phyloP scores from a whole-genome alignment of 108 stramenopile genomes.

The Skeletonema grethae region DNA sequence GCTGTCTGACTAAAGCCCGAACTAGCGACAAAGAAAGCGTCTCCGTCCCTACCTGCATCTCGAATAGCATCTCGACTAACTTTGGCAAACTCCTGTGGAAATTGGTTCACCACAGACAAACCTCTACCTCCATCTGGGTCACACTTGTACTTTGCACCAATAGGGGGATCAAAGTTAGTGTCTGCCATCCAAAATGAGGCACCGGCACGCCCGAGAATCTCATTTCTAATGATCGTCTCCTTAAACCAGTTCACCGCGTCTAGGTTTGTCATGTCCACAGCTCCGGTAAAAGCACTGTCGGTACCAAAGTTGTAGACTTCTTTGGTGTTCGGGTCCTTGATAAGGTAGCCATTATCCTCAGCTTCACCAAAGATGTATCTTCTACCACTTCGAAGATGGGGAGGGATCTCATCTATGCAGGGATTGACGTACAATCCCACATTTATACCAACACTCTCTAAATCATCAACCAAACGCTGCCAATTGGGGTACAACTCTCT shows the following conservation, averaged over 20 bases:
- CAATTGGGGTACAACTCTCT: conserved; percentile 48
- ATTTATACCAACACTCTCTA: conserved; percentile 34
- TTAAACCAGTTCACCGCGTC: conserved; percentile 46
- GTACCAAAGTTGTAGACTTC: not conserved
- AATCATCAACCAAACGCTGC: conserved; percentile 24
- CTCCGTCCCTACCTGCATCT: conserved; percentile 51
- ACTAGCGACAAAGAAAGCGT: conserved; percentile 47
- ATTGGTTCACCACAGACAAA: conserved; percentile 38
- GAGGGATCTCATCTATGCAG: conserved; percentile 49
- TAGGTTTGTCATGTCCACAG: conserved; percentile 44
- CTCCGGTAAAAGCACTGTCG: conserved; percentile 13
- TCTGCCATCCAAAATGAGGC: conserved; percentile 59
- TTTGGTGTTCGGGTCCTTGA: conserved; percentile 25
- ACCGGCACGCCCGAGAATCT: conserved; percentile 37
- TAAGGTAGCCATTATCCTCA: conserved; percentile 22
- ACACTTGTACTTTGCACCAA: conserved; percentile 27
- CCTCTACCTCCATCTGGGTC: conserved; percentile 15
- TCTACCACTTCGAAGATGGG: conserved; percentile 40
- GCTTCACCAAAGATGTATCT: conserved; percentile 51
- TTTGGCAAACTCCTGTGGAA: conserved; percentile 51
- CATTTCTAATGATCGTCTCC: conserved; percentile 22
- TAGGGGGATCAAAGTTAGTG: conserved; percentile 48
- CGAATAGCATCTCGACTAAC: conserved; percentile 49
- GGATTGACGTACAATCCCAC: conserved; percentile 56
- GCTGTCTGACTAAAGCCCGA: conserved; percentile 44